A percentile compares a stretch with the other conserved stretches of the same genome.
These are phyloP conservation scores for Nephromyces sp. DNA, from an alignment of 169 alveolate species.

Conservation along the genomic window DNA sequence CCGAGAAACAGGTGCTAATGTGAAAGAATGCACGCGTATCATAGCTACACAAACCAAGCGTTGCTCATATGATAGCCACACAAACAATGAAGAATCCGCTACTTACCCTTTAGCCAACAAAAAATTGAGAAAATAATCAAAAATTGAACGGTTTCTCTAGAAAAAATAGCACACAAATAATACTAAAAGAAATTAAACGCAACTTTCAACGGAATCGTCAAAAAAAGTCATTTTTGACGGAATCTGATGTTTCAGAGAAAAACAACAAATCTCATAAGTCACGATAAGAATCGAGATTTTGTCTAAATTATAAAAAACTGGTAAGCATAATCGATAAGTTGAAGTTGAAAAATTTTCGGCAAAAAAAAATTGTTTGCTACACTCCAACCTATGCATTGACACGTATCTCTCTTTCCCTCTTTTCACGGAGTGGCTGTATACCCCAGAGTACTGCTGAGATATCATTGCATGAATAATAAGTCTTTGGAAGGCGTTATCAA, in stretches of 20 bases:
- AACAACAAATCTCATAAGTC: background rate
- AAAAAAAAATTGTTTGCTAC: background rate
- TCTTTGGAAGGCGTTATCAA: conserved; percentile 69
- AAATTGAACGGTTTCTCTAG: too few species aligned
- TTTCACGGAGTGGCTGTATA: conserved; percentile 56
- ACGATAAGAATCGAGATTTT: background rate
- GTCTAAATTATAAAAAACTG: background rate
- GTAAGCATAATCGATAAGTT: background rate
- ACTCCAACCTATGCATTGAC: background rate
- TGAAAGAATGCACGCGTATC: too few species aligned
- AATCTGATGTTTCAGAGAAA: background rate
- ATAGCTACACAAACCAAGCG: too few species aligned
- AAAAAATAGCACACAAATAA: background rate
- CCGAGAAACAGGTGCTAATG: too few species aligned
- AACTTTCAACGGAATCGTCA: too few species aligned
- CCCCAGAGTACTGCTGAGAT: conserved; percentile 58
- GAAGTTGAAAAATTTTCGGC: background rate
- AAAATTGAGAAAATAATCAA: too few species aligned
- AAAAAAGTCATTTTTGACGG: background rate
- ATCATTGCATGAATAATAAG: conserved; percentile 67
- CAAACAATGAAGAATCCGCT: too few species aligned
- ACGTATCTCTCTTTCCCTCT: conserved; percentile 18
- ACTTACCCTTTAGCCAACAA: too few species aligned
- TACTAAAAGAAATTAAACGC: background rate
- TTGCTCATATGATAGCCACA: too few species aligned